Percentiles rank a stretch among this genome's conserved stretches.
Evolutionary conservation across 2,329 filamentous ascomycete genomes (phyloP).

Genomic region (Paecilomyces niveus): DNA sequence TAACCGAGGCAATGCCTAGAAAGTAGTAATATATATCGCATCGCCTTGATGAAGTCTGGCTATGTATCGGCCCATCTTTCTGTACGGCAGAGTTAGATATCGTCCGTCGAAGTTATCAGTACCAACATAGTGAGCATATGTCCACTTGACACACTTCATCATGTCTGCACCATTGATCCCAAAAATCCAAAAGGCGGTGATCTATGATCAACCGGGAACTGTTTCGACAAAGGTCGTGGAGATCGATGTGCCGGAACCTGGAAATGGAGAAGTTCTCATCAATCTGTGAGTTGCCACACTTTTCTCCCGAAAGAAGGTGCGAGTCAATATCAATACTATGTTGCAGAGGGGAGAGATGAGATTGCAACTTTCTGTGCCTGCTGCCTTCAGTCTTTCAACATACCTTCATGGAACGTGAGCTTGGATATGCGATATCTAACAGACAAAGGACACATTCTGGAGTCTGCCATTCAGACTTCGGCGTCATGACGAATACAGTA

Average conservation of each 20-base stretch:
- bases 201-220: slow-evolving; percentile 60
- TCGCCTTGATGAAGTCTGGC: neutral
- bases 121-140: neutral
- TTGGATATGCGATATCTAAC: slow-evolving; percentile 3
- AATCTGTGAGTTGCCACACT: slow-evolving; percentile 44
- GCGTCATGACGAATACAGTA: slow-evolving; percentile 45
- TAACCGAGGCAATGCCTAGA: neutral
- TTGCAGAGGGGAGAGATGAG: neutral
- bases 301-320: neutral
- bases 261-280: slow-evolving; percentile 55
- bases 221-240: slow-evolving; percentile 59
- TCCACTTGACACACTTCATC: neutral
- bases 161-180: slow-evolving; percentile 30
- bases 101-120: neutral
- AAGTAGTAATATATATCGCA: neutral
- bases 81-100: neutral
- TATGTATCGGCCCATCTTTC: neutral
- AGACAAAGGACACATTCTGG: slow-evolving; percentile 51
- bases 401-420: neutral
- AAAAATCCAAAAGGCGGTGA: slow-evolving; percentile 54
- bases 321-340: neutral
- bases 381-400: neutral
- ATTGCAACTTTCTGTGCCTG: neutral
- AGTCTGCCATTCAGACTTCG: slow-evolving; percentile 59
- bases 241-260: slow-evolving; percentile 58